These are phyloP conservation scores for Vitis hybrid DNA, from an alignment of 177 flowering plant species.

Conservation along the genomic window DNA sequence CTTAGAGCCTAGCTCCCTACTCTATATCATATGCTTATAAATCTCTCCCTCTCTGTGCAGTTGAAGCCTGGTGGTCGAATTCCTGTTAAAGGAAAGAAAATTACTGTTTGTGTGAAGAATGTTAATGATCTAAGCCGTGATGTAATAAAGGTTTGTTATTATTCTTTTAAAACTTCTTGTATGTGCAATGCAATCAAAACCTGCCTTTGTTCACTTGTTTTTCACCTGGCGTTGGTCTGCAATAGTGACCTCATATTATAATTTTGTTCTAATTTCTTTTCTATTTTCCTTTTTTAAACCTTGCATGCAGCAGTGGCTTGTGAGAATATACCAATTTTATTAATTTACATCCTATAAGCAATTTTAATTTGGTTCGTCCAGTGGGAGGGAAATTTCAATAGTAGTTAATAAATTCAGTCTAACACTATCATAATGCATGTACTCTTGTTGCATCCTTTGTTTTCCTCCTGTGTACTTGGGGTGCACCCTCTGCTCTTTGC, in stretches of 20 bases:
- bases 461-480: too few species aligned
- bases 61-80: conserved; percentile 88
- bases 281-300: too few species aligned
- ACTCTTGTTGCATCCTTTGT: too few species aligned
- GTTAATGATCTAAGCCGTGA: conserved; percentile 76
- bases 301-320: too few species aligned
- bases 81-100: conserved; percentile 77
- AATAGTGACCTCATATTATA: background rate
- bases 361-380: too few species aligned
- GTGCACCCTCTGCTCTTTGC: too few species aligned
- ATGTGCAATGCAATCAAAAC: background rate
- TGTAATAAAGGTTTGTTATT: conserved; percentile 79
- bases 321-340: too few species aligned
- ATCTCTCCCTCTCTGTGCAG: conserved; percentile 35
- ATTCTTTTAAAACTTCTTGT: conserved; percentile 3
- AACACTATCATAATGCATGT: too few species aligned
- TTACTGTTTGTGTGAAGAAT: conserved; percentile 56
- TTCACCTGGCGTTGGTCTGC: background rate
- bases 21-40: background rate
- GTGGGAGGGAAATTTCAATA: too few species aligned
- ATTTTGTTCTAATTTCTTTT: too few species aligned
- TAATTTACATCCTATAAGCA: too few species aligned
- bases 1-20: background rate
- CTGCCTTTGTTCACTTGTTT: background rate
- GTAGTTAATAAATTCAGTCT: too few species aligned